phyloP scores from a whole-genome alignment of 306 rosid genomes.

The Trifolium pratense region DNA sequence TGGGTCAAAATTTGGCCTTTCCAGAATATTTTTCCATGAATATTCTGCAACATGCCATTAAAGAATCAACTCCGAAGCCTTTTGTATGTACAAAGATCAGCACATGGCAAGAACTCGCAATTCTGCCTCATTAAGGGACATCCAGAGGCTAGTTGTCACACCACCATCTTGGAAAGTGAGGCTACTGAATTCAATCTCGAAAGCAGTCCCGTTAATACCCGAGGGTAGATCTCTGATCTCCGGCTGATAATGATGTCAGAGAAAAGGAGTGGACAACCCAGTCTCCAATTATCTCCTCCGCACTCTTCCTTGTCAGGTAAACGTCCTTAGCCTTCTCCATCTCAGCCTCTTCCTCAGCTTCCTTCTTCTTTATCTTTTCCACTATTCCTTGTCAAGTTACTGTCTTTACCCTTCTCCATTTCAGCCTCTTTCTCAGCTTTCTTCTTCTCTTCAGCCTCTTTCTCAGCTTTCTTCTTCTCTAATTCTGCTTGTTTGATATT shows the following conservation, averaged over 20 bases:
- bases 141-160: slow-evolving; percentile 37
- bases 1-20: slow-evolving; percentile 40
- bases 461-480: slow-evolving; percentile 88
- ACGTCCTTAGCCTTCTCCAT: slow-evolving; percentile 83
- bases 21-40: slow-evolving; percentile 30
- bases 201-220: slow-evolving; percentile 45
- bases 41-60: slow-evolving; percentile 35
- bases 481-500: slow-evolving; percentile 84
- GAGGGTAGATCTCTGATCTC: slow-evolving; percentile 48
- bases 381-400: slow-evolving; percentile 57
- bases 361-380: slow-evolving; percentile 64
- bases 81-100: slow-evolving; percentile 32
- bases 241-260: slow-evolving; percentile 47
- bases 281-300: slow-evolving; percentile 55
- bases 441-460: slow-evolving; percentile 90
- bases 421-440: slow-evolving; percentile 78
- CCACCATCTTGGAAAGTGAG: slow-evolving; percentile 33
- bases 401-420: slow-evolving; percentile 78
- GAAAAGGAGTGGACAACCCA: slow-evolving; percentile 46
- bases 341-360: slow-evolving; percentile 85
- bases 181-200: slow-evolving; percentile 34
- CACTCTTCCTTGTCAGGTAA: slow-evolving; percentile 62
- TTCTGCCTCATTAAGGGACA: slow-evolving; percentile 37
- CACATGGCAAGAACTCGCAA: slow-evolving; percentile 29
- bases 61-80: slow-evolving; percentile 43